Evolutionary conservation across 164 flowering plant genomes (phyloP), one percentile per base, ranked within the genome.

Genomic region (Macadamia tetraphylla): DNA sequence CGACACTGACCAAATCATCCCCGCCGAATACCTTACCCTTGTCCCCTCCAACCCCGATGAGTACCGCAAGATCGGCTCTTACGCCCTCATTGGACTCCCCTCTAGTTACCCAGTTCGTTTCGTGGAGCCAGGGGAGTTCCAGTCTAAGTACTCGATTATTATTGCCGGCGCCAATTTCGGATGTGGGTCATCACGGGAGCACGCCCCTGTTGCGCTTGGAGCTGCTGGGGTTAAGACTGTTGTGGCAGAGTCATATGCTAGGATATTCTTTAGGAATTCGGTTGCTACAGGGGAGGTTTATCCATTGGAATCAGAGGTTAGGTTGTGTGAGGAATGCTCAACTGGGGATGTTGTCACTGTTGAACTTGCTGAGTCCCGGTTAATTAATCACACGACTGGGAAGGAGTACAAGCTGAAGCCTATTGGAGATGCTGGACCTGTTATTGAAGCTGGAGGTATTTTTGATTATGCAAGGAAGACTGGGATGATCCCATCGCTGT

Each of bases 1-100:
- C 73, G 98, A 94, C 83, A 92, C 98, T 6, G 98, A 94, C 71
- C 98, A 92, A 77, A 94, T 94, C 77, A 94, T 94, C 81, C 97
- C 98, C 49, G 95, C 98, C 12, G 98, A 94, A 79, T 84, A 90
- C 83, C 88, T 91, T n/a, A 94, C 98, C 60, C 84, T 94, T 12
- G 96, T 94, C 68, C 98, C 98, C 6, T 94, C 97, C 31, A 90
- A 90, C 10, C 97, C 97, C 8, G 90, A 83, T 53, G 97, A 94
- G 74, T 94, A 94, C 85, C 75, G 83, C 59, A 94, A 92, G 71
- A 91, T 94, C 52, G 98, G 98, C 0, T 88, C 97, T 31, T 87
- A 81, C 60, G 97, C 97, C 58, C 74, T 94, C 13, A 58, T 80
- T 55, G 98, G 98, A 18, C 91, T 94, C 53, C 98, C 98, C 6